These are phyloP conservation scores for Perkinsus olseni DNA, from an alignment of 169 alveolate genomes.

Conservation along the genomic window DNA sequence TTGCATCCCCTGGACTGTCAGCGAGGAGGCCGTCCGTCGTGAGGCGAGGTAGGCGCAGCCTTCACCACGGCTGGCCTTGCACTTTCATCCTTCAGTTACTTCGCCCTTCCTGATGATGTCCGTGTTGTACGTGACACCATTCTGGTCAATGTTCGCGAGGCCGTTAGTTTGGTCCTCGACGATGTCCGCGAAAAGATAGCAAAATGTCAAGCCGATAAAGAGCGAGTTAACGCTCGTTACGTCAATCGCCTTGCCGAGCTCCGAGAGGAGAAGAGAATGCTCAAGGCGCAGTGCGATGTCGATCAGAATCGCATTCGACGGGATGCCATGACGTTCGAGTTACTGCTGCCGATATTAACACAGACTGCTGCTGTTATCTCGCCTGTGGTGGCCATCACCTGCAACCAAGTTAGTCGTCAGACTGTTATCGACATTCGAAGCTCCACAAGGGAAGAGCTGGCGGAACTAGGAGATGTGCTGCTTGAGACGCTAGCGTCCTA, in stretches of 20 bases:
- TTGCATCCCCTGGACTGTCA: background rate
- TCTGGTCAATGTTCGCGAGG: background rate
- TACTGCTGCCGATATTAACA: background rate
- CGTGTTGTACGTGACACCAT: background rate
- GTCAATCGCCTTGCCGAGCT: background rate
- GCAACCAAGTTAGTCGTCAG: background rate
- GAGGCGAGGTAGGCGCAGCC: background rate
- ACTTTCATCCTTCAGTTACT: background rate
- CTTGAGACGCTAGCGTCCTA: background rate
- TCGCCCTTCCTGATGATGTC: background rate
- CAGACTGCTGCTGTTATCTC: background rate
- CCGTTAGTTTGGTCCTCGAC: background rate
- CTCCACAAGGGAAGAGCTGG: background rate
- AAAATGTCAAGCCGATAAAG: background rate
- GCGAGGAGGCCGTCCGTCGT: background rate
- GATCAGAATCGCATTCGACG: background rate
- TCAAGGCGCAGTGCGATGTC: background rate
- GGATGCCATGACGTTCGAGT: background rate
- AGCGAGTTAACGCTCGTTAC: background rate
- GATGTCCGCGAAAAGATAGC: background rate
- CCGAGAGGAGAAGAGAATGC: background rate
- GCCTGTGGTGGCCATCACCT: background rate
- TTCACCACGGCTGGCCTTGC: background rate
- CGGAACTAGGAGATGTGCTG: background rate
- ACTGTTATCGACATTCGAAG: background rate